phyloP scores from a whole-genome alignment of 495 filamentous ascomycete genomes.

The Arthonia radiata region DNA sequence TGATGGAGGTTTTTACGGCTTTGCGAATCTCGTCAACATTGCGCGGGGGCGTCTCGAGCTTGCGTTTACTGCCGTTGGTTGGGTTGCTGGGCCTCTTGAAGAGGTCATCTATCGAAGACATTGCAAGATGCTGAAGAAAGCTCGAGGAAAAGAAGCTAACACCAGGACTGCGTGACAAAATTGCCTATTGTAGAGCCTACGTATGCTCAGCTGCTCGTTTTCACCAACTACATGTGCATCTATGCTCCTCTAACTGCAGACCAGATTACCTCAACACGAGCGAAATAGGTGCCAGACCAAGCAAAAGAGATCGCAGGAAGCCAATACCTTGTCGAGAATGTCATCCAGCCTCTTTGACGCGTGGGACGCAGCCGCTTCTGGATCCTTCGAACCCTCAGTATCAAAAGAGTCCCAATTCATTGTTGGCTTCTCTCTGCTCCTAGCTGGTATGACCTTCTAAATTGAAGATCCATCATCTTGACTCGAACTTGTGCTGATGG shows the following conservation, averaged over 20 bases:
- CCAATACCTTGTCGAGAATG: too few relatives aligned
- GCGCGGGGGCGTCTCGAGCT: constrained; percentile 11
- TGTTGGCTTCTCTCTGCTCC: constrained; percentile 54
- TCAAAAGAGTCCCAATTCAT: constrained; percentile 65
- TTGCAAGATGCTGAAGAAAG: constrained; percentile 4
- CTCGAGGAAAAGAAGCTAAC: too few relatives aligned
- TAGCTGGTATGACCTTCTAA: constrained; percentile 25
- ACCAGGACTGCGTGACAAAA: too few relatives aligned
- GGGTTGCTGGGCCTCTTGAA: constrained; percentile 14
- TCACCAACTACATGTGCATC: too few relatives aligned
- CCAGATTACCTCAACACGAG: too few relatives aligned
- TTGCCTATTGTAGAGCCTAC: too few relatives aligned
- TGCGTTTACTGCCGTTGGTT: constrained; percentile 16
- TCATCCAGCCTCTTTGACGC: constrained; percentile 44
- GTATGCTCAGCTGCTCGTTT: too few relatives aligned
- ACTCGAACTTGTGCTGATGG: not conserved
- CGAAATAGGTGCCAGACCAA: too few relatives aligned
- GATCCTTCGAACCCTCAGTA: constrained; percentile 58
- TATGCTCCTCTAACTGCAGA: too few relatives aligned
- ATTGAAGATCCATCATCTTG: too few relatives aligned
- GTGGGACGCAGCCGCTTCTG: constrained; percentile 69
- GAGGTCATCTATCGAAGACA: constrained; percentile 19
- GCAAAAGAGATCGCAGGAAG: too few relatives aligned
- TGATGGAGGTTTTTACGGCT: constrained; percentile 43
- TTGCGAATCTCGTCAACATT: constrained; percentile 43